phyloP scores from a whole-genome alignment of 1,284 basidiomycete genomes.

The Malassezia psittaci region DNA sequence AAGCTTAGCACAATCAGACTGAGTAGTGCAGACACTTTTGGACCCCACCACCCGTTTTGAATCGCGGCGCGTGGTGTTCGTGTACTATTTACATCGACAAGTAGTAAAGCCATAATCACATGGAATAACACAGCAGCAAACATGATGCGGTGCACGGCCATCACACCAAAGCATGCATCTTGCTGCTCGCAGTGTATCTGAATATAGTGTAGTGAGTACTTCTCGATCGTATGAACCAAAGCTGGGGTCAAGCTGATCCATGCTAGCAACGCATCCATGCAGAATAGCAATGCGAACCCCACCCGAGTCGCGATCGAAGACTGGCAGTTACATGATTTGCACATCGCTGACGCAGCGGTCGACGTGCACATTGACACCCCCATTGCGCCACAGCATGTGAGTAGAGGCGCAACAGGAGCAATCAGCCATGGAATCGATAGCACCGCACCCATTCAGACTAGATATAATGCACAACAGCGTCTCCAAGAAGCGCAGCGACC shows the following conservation, averaged over 20 bases:
- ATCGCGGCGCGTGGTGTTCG: slow-evolving; percentile 80
- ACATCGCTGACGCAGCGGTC: slow-evolving; percentile 87
- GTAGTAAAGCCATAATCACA: slow-evolving; percentile 63
- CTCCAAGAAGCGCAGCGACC: too few relatives aligned
- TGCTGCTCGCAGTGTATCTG: slow-evolving; percentile 91
- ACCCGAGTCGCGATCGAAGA: slow-evolving; percentile 95
- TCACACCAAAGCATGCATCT: slow-evolving; percentile 80
- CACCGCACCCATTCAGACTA: slow-evolving; percentile 58
- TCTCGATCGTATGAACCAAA: slow-evolving; percentile 75
- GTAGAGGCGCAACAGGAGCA: slow-evolving; percentile 57
- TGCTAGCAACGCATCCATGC: slow-evolving; percentile 85
- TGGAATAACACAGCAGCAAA: slow-evolving; percentile 89
- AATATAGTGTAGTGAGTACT: slow-evolving; percentile 89
- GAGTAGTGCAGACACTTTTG: slow-evolving; percentile 79
- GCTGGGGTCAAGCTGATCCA: slow-evolving; percentile 89
- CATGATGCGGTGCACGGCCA: slow-evolving; percentile 95
- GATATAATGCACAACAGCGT: too few relatives aligned
- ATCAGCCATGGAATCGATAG: slow-evolving; percentile 64
- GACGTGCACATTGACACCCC: slow-evolving; percentile 54
- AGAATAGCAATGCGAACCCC: slow-evolving; percentile 92
- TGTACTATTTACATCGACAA: slow-evolving; percentile 81
- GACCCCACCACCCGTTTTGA: slow-evolving; percentile 99
- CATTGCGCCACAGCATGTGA: slow-evolving; percentile 26
- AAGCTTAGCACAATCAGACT: slow-evolving; percentile 69
- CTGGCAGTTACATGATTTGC: slow-evolving; percentile 97